Evolutionary conservation across 106 monocot genomes (phyloP), one percentile per base, ranked within the genome.

Genomic region (Dendrobium nobile): DNA sequence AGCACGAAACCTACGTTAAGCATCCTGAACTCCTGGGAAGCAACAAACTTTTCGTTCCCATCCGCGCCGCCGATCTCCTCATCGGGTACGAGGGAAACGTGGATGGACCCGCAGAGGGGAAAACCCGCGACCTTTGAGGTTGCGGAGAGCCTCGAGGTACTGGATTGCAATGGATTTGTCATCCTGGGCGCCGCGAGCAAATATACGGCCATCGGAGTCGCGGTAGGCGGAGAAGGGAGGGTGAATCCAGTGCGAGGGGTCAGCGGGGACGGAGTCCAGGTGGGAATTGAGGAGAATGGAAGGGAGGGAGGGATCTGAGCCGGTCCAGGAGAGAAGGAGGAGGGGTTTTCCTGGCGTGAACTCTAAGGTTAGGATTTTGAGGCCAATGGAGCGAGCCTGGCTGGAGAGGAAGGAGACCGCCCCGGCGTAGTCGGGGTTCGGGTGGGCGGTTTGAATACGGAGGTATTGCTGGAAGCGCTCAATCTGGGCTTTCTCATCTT

Each of bases 251-350:
- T 79, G 55, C 31, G 75, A 20, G 64, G 86, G 80, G 58, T 98
- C 95, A 77, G 85, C 94, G 75, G 92, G 94, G 85, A 94, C 98
- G 79, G 85, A 85, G 87, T 94, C 92, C 75, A 94, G 47, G 88
- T 94, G 98, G 78, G 94, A 98, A 82, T 94, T 98, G 84, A 98
- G 88, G 67, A 94, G 95, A 81, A 98, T 16, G 81, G 98, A 98
- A 59, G 98, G 90, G 70, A 95, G 92, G 58, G 86, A 87, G 27
- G 92, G 94, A 54, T 84, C 79, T 55, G 92, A 83, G 75, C 98
- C 94, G 2, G 48, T 82, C 84, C 86, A 88, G 68, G 91, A 74
- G 78, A 98, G 79, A 77, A 95, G 89, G 85, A 95, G 81, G 67
- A 92, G 82, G 61, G 92, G 92, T 67, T 98, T 98, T 22, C 83